phyloP scores from a whole-genome alignment of 495 filamentous ascomycete species.

The Melanomma pulvis-pyrius region DNA sequence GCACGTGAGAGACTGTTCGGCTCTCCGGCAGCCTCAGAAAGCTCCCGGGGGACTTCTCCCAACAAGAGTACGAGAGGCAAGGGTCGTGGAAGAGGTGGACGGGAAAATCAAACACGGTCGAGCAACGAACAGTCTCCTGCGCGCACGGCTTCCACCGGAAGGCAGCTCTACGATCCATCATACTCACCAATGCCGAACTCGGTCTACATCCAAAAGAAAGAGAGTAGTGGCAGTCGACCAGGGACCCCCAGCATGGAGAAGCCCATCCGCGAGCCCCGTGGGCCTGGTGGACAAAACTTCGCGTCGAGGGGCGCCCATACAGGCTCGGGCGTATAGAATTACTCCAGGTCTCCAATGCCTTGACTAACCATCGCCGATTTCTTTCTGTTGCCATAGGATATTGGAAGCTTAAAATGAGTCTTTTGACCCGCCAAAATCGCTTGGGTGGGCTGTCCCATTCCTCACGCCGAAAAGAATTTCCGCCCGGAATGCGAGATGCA shows the following conservation, averaged over 20 bases:
- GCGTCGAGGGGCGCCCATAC: slow-evolving; percentile 50
- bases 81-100: slow-evolving; percentile 35
- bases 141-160: slow-evolving; percentile 44
- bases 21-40: slow-evolving; percentile 54
- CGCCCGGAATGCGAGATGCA: background rate
- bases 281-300: slow-evolving; percentile 75
- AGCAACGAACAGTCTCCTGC: slow-evolving; percentile 49
- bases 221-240: slow-evolving; percentile 48
- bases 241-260: slow-evolving; percentile 56
- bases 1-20: slow-evolving; percentile 83
- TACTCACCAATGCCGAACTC: slow-evolving; percentile 64
- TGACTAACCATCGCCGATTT: background rate
- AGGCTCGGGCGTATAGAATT: slow-evolving; percentile 3
- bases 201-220: slow-evolving; percentile 57
- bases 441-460: background rate
- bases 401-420: background rate
- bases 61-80: slow-evolving; percentile 36
- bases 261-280: slow-evolving; percentile 68
- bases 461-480: background rate
- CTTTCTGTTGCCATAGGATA: background rate
- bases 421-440: background rate
- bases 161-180: slow-evolving; percentile 74
- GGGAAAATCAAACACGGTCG: slow-evolving; percentile 55
- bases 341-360: background rate
- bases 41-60: slow-evolving; percentile 66